phyloP scores from a whole-genome alignment of 164 flowering plant species.

The Aristolochia californica region DNA sequence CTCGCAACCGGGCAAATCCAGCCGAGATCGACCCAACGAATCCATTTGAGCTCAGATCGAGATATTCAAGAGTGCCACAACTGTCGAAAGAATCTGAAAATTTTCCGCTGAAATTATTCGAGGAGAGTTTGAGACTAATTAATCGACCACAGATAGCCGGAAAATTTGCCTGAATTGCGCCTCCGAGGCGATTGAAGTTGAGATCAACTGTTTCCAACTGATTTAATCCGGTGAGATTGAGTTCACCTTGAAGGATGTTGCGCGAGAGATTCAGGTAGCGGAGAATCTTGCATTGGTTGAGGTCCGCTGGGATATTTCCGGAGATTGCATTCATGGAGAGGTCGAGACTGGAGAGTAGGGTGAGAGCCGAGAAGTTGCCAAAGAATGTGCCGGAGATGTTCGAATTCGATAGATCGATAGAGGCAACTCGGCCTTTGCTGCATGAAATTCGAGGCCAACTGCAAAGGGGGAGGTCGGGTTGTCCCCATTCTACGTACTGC shows the following conservation, averaged over 20 bases:
- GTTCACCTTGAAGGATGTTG: slow-evolving; percentile 41
- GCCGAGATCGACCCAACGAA: slow-evolving; percentile 47
- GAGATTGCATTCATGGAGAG: slow-evolving; percentile 55
- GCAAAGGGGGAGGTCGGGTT: slow-evolving; percentile 27
- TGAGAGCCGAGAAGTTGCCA: slow-evolving; percentile 51
- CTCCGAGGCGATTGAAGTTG: slow-evolving; percentile 44
- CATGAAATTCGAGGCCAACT: slow-evolving; percentile 54
- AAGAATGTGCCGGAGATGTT: slow-evolving; percentile 36
- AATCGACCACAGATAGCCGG: slow-evolving; percentile 45
- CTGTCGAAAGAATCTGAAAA: slow-evolving; percentile 31
- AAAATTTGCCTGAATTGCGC: slow-evolving; percentile 29
- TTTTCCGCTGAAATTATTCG: slow-evolving; percentile 47
- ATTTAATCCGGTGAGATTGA: slow-evolving; percentile 39
- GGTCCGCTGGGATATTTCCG: slow-evolving; percentile 40
- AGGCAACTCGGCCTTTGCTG: slow-evolving; percentile 30
- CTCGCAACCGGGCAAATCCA: slow-evolving; percentile 33
- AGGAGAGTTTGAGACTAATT: slow-evolving; percentile 41
- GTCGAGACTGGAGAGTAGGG: slow-evolving; percentile 47
- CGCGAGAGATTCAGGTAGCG: slow-evolving; percentile 54
- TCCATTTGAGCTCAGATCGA: slow-evolving; percentile 60
- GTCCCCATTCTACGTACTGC: slow-evolving; percentile 36
- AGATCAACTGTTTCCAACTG: slow-evolving; percentile 55
- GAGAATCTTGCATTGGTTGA: slow-evolving; percentile 38
- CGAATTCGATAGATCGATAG: slow-evolving; percentile 32
- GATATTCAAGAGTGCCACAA: slow-evolving; percentile 37